These are phyloP conservation scores for Alternaria hordeiaustralica DNA, from an alignment of 2,329 filamentous ascomycete genomes.

Conservation along the genomic window DNA sequence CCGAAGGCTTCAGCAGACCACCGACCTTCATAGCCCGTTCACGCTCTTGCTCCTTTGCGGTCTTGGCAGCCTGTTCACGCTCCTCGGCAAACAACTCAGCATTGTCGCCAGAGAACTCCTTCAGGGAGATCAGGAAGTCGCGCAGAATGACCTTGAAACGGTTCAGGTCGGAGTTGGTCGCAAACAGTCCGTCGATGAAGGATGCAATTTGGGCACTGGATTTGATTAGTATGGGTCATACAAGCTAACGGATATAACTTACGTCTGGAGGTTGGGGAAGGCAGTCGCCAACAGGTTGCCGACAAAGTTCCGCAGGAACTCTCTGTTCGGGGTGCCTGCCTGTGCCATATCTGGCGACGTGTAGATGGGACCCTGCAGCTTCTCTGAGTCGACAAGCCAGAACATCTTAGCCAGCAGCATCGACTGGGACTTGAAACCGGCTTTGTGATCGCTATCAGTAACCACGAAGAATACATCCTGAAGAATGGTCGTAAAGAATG, in stretches of 20 bases:
- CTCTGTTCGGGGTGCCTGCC: slow-evolving; percentile 82
- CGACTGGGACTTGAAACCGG: slow-evolving; percentile 97
- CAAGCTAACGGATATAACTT: slow-evolving; percentile 51
- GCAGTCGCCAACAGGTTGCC: slow-evolving; percentile 83
- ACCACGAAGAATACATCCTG: slow-evolving; percentile 99
- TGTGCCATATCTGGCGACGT: slow-evolving; percentile 77
- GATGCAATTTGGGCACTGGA: slow-evolving; percentile 80
- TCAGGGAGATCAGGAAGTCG: slow-evolving; percentile 95
- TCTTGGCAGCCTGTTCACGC: slow-evolving; percentile 87
- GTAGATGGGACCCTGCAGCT: slow-evolving; percentile 93
- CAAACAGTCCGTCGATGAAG: slow-evolving; percentile 90
- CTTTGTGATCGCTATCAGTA: slow-evolving; percentile 97
- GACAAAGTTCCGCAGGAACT: slow-evolving; percentile 89
- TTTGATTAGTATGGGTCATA: slow-evolving; percentile 35
- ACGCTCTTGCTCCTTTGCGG: slow-evolving; percentile 85
- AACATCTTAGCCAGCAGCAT: slow-evolving; percentile 94
- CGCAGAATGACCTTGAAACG: slow-evolving; percentile 96
- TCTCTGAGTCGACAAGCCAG: slow-evolving; percentile 87
- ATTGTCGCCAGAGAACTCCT: slow-evolving; percentile 96
- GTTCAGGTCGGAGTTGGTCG: slow-evolving; percentile 84
- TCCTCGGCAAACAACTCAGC: slow-evolving; percentile 92
- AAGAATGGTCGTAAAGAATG: slow-evolving; percentile 93
- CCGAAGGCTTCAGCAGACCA: slow-evolving; percentile 94
- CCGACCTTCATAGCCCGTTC: slow-evolving; percentile 94
- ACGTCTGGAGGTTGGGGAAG: slow-evolving; percentile 92